These are phyloP conservation scores for Leishmania tropica DNA, from an alignment of 208 protist species.

Conservation along the genomic window DNA sequence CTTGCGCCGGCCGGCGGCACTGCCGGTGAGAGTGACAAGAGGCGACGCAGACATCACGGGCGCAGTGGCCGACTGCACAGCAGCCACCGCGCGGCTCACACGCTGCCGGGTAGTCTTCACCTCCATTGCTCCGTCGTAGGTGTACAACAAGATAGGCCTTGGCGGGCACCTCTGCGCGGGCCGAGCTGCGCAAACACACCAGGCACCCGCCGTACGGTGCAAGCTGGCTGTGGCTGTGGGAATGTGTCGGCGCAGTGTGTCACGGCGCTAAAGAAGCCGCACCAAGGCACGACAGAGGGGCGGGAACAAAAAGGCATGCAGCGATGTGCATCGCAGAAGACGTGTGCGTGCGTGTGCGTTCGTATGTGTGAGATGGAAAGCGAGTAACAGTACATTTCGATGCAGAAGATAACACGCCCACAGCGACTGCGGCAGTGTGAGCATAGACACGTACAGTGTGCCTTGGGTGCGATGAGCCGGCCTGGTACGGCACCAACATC, in stretches of 20 bases:
- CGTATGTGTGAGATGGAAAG: not conserved
- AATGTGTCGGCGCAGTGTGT: not conserved
- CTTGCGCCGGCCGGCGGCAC: not conserved
- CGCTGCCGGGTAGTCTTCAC: slow-evolving; percentile 13
- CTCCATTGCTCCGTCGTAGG: slow-evolving; percentile 8
- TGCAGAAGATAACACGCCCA: not conserved
- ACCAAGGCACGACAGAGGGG: not conserved
- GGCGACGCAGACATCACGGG: slow-evolving; percentile 25
- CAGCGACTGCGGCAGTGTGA: not conserved
- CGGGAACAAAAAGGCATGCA: not conserved
- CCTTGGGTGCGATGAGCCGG: not conserved
- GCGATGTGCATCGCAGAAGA: not conserved
- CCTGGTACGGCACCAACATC: not conserved
- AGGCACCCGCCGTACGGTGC: not conserved
- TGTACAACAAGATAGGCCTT: too few species aligned
- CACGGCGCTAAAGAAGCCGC: not conserved
- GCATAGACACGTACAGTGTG: not conserved
- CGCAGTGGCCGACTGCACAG: slow-evolving; percentile 43
- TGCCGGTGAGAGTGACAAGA: slow-evolving; percentile 11
- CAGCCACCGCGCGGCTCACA: slow-evolving; percentile 70
- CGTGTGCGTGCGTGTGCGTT: not conserved
- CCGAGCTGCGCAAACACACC: not conserved
- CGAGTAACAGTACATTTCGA: not conserved
- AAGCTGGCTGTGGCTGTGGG: not conserved
- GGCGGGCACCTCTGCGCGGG: not conserved